Evolutionary conservation across 495 filamentous ascomycete genomes (phyloP).

Genomic region (Aspergillus conjunctus): DNA sequence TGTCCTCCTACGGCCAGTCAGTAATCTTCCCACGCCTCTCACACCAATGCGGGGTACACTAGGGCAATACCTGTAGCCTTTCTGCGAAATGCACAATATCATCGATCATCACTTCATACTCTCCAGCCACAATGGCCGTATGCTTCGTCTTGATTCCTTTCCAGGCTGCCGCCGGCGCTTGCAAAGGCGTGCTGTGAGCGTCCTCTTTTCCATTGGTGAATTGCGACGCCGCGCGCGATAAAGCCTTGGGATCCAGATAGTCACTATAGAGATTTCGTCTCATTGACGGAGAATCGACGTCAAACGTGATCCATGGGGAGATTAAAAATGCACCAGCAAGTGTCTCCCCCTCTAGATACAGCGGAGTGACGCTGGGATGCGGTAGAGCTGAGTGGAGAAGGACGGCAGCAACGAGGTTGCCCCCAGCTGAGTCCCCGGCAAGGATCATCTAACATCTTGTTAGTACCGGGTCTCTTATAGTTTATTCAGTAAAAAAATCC

Average conservation of each 20-base stretch:
- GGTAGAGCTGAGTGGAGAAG: background rate
- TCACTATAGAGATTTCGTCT: constrained; percentile 1
- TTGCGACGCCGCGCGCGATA: background rate
- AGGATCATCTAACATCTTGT: background rate
- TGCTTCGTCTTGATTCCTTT: constrained; percentile 1
- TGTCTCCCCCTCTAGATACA: background rate
- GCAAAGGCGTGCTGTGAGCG: background rate
- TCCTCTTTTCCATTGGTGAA: background rate
- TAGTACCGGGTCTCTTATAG: background rate
- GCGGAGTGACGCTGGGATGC: background rate
- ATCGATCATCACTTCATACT: background rate
- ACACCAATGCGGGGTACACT: background rate
- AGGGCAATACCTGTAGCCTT: background rate
- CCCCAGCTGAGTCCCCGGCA: background rate
- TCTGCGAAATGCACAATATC: constrained; percentile 1
- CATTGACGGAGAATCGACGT: background rate
- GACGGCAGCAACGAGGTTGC: background rate
- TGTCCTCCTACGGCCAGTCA: background rate
- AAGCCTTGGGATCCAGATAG: background rate
- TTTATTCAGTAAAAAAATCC: background rate
- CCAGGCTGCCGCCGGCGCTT: background rate
- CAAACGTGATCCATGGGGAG: background rate
- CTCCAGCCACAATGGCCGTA: background rate
- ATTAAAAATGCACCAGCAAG: background rate
- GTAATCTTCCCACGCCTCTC: background rate